Conservation (phyloP, 1,284 basidiomycete species). For the Acaromyces ingoldii region DNA sequence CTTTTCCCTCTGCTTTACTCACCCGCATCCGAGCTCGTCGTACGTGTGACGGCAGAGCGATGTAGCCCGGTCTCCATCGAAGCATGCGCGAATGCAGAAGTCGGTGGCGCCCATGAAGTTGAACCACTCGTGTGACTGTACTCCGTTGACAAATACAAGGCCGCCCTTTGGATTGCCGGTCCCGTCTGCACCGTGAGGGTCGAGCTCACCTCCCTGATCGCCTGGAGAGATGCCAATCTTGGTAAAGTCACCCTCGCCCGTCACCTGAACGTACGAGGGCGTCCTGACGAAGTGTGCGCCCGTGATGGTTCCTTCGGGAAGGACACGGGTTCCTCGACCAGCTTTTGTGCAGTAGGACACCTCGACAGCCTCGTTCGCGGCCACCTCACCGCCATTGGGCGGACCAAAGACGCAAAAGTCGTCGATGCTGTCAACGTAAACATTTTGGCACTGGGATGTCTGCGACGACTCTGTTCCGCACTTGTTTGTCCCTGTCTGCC, state of each 20-base stretch:
- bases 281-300: constrained; percentile 67
- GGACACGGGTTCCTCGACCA: constrained; percentile 58
- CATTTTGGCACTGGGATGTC: constrained; percentile 38
- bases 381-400: constrained; percentile 21
- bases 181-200: constrained; percentile 33
- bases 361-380: constrained; percentile 57
- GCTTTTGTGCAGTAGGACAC: constrained; percentile 67
- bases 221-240: constrained; percentile 45
- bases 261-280: constrained; percentile 65
- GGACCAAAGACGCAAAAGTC: constrained; percentile 46
- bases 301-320: constrained; percentile 69
- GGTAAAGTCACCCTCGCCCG: constrained; percentile 55
- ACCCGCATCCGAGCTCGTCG: no score
- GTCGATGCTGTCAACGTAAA: constrained; percentile 35
- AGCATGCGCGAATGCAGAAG: constrained; percentile 34
- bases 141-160: constrained; percentile 16
- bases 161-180: constrained; percentile 34
- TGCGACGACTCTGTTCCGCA: constrained; percentile 26
- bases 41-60: constrained; percentile 26
- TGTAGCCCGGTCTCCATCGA: constrained; percentile 17
- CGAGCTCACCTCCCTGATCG: constrained; percentile 41
- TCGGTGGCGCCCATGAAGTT: constrained; percentile 29
- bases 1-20: no score
- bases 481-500: constrained; percentile 40
- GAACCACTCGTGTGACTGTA: constrained; percentile 8